Conservation (phyloP, 331 rosid species). For the Erythrophleum ivorense region DNA sequence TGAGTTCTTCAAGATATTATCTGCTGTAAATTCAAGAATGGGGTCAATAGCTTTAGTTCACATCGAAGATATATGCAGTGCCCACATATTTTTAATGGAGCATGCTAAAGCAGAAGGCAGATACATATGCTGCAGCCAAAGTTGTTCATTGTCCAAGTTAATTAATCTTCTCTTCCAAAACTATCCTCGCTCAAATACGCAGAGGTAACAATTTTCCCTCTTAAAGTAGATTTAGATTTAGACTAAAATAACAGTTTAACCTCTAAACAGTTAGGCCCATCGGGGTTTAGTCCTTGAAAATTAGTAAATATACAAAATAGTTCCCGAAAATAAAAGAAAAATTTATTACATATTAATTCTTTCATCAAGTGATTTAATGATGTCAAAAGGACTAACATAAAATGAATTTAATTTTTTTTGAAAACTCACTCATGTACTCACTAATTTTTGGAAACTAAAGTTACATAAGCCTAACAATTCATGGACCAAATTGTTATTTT, state of each 20-base stretch:
- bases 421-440: no score
- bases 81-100: conserved; percentile 82
- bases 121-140: conserved; percentile 67
- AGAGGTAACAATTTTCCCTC: conserved; percentile 50
- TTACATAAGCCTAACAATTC: neutral
- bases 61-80: conserved; percentile 78
- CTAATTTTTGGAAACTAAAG: neutral
- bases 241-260: no score
- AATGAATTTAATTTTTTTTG: no score
- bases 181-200: conserved; percentile 49
- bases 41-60: conserved; percentile 79
- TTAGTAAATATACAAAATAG: no score
- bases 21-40: conserved; percentile 77
- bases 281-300: no score
- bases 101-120: conserved; percentile 64
- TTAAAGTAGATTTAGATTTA: neutral
- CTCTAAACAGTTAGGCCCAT: no score
- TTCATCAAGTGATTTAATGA: no score
- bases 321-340: no score
- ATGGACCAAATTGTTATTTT: neutral
- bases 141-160: conserved; percentile 53
- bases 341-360: no score
- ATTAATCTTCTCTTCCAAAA: conserved; percentile 50
- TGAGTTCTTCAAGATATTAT: conserved; percentile 53
- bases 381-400: no score